phyloP scores from a whole-genome alignment of 176 grass and related monocot genomes.

The Saccharum officinarum region DNA sequence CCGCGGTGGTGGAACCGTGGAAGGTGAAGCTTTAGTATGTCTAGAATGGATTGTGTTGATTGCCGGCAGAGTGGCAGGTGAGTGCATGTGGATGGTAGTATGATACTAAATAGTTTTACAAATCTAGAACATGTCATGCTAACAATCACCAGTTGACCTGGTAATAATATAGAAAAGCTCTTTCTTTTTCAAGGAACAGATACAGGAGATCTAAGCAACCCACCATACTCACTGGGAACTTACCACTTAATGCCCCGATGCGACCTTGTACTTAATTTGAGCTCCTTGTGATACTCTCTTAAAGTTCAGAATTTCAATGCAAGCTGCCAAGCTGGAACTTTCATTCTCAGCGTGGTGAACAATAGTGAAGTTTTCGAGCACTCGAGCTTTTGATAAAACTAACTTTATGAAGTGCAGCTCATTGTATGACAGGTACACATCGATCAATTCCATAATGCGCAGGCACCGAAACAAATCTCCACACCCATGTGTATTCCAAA shows the following conservation, averaged over 20 bases:
- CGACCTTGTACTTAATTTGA: not conserved
- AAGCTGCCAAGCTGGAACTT: not conserved
- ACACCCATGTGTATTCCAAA: not conserved
- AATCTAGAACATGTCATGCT: no score
- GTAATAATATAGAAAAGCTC: no score
- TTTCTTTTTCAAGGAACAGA: no score
- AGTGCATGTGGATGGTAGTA: no score
- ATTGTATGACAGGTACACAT: not conserved
- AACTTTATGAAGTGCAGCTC: not conserved
- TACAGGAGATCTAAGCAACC: no score
- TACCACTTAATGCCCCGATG: not conserved
- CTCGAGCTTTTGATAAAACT: not conserved
- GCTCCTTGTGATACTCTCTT: not conserved
- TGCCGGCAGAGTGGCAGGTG: no score
- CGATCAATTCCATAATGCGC: not conserved
- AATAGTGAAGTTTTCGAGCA: not conserved
- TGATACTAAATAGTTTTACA: no score
- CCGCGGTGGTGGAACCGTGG: no score
- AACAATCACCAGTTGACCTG: not conserved
- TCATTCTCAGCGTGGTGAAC: not conserved
- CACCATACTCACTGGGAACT: not conserved
- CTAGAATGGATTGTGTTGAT: no score
- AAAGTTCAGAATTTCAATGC: not conserved
- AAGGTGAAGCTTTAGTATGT: no score
- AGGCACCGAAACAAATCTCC: not conserved